Base-by-base conservation (phyloP, 352 stramenopile genomes). In the Globisporangium rhizosaccharum region DNA sequence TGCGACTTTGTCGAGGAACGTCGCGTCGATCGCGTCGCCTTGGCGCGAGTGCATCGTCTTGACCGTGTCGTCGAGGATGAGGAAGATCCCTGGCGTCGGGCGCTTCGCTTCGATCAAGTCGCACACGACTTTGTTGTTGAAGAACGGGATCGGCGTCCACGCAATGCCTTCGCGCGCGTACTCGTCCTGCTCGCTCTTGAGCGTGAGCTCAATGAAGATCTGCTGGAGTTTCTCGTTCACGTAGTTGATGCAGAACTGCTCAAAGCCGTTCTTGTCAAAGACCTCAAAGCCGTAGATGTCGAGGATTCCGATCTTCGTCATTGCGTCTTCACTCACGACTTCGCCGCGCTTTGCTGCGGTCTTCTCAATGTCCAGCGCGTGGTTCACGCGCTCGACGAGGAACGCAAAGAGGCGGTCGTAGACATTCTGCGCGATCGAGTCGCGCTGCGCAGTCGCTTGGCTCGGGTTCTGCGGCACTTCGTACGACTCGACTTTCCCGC, bases 201-300 rank as follows among this genome's bases (percentile, higher is more conserved):
- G 68, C 20, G 85, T 94, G 7, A 97, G 84, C 57, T 97, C 86
- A 56, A 97, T 98, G 67, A 96, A 96, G 62, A 95, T 85, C 51
- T 95, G 85, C 65, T 95, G 85, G 55, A 95, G 61, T 79, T 96
- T 81, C 67, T 96, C 90, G 71, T 96, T 96, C 26, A 87, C 88
- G 57, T 96, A 96, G 70, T 97, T 97, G 71, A 97, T 97, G 54
- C 89, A 94, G 60, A 97, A 96, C 65, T 97, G 89, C 60, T 97
- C 89, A 61, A 96, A 97, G 47, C 88, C 87, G 63, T 97, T 97
- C 58, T 94, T 92, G 52, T 97, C 76, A 58, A 98, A 98, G 23
- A 90, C 89, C 67, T 99, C 96, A 77, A 99, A 99, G 1, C 96
- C 94, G 66, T 98, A 99, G 59, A 99, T 98, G 66, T 99, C 96